Base-by-base conservation (phyloP, 2,329 filamentous ascomycete species). In the Eutypa lata region DNA sequence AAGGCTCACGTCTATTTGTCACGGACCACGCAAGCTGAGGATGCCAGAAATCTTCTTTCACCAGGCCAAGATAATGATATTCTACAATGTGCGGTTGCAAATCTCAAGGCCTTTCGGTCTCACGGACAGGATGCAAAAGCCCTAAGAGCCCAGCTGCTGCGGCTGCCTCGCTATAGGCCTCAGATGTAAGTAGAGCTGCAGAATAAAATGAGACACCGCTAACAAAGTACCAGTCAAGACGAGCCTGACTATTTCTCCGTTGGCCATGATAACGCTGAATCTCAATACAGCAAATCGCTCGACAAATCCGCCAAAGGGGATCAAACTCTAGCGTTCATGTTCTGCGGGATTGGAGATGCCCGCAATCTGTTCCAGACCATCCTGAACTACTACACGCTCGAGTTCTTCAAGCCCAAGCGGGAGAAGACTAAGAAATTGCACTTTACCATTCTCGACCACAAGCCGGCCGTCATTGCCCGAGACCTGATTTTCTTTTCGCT, bases 311-410 rank as follows among this genome's bases (percentile, higher is more conserved):
- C 55, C 5, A 31, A 22, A 2, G 44, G 55, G 1, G 59, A 60
- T 16, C 50, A 53, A 2, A 48, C 57, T 49, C 44, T 60, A 35
- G 52, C 56, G 13, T 46, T 61, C 22, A 58, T 60, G 57, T 49
- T 61, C 28, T 57, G 57, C 47, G 56, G 56, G 21, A 21, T 56
- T 14, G 51, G 52, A 2, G 59, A 61, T 48, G 56, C 54, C 24
- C 57, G 59, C 18, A 43, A 55, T 43, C 46, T 60, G 37, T 61
- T 58, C 50, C 51, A 55, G 26, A 60, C 59, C 16, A 31, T 57
- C 2, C 3, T 49, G 5, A 3, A 35, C 10, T 55, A 51, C 18
- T 31, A 5, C 26, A 6, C 10, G 26, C 6, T 31, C 5, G 26
- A 31, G 26, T 31, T 43, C 22, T 14, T 38, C 47, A 33, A 38